Base-by-base conservation (phyloP, 2,329 filamentous ascomycete species). In the Nigrograna mackinnonii region DNA sequence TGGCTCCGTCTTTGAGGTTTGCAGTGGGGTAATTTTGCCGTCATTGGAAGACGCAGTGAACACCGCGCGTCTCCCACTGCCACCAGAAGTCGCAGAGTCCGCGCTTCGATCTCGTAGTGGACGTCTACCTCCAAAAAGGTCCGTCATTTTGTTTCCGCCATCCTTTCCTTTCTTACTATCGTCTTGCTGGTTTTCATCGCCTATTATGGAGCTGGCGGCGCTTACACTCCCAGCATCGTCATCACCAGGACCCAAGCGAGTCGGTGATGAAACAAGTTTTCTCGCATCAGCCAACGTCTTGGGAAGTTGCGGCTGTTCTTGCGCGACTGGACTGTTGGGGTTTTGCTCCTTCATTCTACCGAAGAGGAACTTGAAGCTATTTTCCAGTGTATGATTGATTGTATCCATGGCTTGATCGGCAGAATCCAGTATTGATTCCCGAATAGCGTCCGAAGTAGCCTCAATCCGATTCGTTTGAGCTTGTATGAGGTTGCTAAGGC, bases 271-370 rank as follows among this genome's bases (percentile, higher is more conserved):
- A 49, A 99, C 87, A 9, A 99, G 80, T 64, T 91, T 92, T 35
- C 91, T 81, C 13, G 92, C 94, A 59, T 99, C 94, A 56, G 96
- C 94, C 0, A 99, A 75, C 1, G 94, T 99, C 58, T 89, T 92
- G 1, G 94, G 94, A 0, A 95, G 78, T 30, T 77, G 78, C 13
- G 79, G 63, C 35, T 63, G 54, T 28, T 60, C 59, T 5, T 58
- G 49, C 19, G 19, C 19, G 6, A 55, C 42, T 5, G 57, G 54
- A 4, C 54, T 59, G 62, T 62, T 59, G 45, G 66, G 62, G 49
- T 68, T 60, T 67, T 82, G 72, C 65, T 96, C 91, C 48, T 87
- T 89, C 16, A 96, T 77, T 54, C 91, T 89, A 13, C 92, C 92
- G 41, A 99, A 83, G 18, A 99, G 74, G 64, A 97, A 95, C 46